Percentiles rank a stretch among this genome's conserved stretches.
Evolutionary conservation across 129 eudicot species (phyloP).

Genomic region (Pseudognaphalium luteoalbum): DNA sequence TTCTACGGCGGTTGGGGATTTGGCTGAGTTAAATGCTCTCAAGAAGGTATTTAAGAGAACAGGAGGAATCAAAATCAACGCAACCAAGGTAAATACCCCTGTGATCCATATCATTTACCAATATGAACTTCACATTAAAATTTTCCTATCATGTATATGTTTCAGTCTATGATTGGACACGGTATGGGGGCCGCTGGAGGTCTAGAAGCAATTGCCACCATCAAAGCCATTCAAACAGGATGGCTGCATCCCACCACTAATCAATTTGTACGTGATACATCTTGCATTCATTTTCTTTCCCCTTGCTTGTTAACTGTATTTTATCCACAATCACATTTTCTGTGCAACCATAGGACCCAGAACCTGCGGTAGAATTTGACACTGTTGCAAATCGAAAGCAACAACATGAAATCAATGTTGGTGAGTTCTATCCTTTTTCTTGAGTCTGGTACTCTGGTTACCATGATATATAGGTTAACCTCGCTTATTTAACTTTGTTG

Average conservation of each 20-base stretch:
- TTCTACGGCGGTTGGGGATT: background rate
- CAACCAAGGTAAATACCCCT: background rate
- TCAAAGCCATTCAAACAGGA: background rate
- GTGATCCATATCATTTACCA: background rate
- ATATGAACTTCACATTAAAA: background rate
- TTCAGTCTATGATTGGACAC: background rate
- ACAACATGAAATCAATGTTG: background rate
- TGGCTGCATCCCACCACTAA: background rate
- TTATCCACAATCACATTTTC: background rate
- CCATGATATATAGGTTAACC: background rate
- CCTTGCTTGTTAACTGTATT: background rate
- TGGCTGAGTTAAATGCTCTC: background rate
- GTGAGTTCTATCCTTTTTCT: background rate
- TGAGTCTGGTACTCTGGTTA: background rate
- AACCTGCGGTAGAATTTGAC: background rate
- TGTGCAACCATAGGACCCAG: background rate
- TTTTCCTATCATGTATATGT: too few relatives aligned
- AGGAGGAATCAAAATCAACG: background rate
- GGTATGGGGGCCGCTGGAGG: background rate
- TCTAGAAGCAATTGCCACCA: background rate
- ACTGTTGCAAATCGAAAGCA: background rate
- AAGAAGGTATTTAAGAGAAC: background rate
- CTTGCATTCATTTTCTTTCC: too few relatives aligned
- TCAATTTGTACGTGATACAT: background rate
- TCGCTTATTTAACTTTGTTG: background rate